Base-by-base conservation (phyloP, 1,284 basidiomycete genomes). In the Pulveroboletus sp. region DNA sequence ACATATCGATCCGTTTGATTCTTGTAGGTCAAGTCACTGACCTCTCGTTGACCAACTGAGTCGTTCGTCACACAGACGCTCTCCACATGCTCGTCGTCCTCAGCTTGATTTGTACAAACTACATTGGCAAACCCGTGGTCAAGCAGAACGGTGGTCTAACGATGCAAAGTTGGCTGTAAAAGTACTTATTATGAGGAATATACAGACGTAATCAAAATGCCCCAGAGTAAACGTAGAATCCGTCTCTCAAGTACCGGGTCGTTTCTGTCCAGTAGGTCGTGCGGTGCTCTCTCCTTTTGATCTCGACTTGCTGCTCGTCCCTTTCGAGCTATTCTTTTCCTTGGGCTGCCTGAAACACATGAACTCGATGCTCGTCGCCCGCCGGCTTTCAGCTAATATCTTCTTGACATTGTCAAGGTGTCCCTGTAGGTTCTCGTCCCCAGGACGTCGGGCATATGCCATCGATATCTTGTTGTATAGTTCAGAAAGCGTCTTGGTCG, bases 401-500 rank as follows among this genome's bases (percentile, higher is more conserved):
- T 88, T 89, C 78, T 96, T 96, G 50, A 99, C 89, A 9, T 87
- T 87, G 65, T 98, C 95, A 48, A 99, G 79, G 67, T 96, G 92
- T n/a, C 78, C 80, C 72, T 93, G 91, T 55, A 94, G 77, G 64
- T 91, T 90, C 72, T 93, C 91, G 68, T 92, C 89, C 22, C 87
- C 88, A 4, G 85, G 81, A 48, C 89, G 80, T 43, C 91, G 85
- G 28, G 87, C 82, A 74, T 98, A 98, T 26, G 92, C 91, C 70
- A 92, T 86, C 24, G 94, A 95, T 66, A 99, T 98, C 65, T 90
- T 93, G 69, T 91, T 92, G 78, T 99, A 99, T 36, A 98, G 83
- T 57, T 95, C 88, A 42, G 92, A 91, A 26, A 99, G 81, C 43
- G 86, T 91, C 67, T 85, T 84, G 52, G 92, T 91, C 6, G 96